phyloP scores from a whole-genome alignment of 306 rosid species.

The Ziziphus jujuba region DNA sequence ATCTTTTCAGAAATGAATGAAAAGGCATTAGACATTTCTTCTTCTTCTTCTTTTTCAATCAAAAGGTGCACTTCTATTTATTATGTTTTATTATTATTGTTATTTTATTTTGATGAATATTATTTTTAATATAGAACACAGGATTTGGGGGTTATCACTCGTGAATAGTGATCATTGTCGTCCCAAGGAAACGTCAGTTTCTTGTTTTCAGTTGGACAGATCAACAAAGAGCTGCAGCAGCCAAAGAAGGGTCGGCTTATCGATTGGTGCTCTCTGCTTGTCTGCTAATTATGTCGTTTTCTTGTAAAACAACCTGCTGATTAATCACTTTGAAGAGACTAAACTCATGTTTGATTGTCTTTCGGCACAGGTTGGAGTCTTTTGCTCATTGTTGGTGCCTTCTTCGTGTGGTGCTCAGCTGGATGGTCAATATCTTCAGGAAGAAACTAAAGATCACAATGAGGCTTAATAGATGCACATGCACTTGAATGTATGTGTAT shows the following conservation, averaged over 20 bases:
- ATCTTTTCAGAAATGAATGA: background rate
- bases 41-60: too few species aligned
- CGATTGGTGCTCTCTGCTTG: slow-evolving; percentile 81
- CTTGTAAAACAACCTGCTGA: slow-evolving; percentile 2
- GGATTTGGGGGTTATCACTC: too few species aligned
- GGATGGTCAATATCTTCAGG: slow-evolving; percentile 69
- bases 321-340: slow-evolving; percentile 4
- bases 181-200: too few species aligned
- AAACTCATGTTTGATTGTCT: slow-evolving; percentile 19
- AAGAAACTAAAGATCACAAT: slow-evolving; percentile 60
- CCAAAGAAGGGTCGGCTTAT: slow-evolving; percentile 88
- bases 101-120: too few species aligned
- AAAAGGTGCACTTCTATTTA: too few species aligned
- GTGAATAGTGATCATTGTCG: too few species aligned
- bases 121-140: too few species aligned
- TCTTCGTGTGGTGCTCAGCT: slow-evolving; percentile 77
- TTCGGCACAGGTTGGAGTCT: slow-evolving; percentile 63
- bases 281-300: slow-evolving; percentile 49
- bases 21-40: slow-evolving; percentile 9
- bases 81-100: too few species aligned
- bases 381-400: slow-evolving; percentile 67
- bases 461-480: slow-evolving; percentile 28
- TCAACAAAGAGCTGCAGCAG: slow-evolving; percentile 84
- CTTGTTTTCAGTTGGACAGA: slow-evolving; percentile 73
- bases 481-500: slow-evolving; percentile 12